A percentile compares a stretch with the other conserved stretches of the same genome.
Evolutionary conservation across 257 asterid species (phyloP).

Genomic region (Avicennia marina): DNA sequence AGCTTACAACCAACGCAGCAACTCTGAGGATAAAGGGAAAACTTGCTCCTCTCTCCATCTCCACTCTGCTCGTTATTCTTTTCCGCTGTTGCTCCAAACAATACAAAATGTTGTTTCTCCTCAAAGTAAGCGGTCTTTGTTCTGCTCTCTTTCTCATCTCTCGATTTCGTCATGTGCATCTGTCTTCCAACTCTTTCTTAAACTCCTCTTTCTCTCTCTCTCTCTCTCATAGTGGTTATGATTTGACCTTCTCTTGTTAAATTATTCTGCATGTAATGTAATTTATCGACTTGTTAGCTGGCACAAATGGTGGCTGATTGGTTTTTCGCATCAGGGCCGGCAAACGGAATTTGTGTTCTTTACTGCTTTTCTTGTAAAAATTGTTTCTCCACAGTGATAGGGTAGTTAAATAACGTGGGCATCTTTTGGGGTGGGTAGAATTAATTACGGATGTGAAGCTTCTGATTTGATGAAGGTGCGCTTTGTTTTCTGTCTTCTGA

Average conservation of each 20-base stretch:
- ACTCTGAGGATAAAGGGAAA: no score
- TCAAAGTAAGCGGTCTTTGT: conserved; percentile 31
- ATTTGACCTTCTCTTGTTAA: neutral
- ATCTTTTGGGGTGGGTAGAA: no score
- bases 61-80: no score
- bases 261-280: conserved; percentile 4
- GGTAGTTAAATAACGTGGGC: no score
- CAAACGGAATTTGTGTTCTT: no score
- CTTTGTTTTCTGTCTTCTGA: conserved; percentile 23
- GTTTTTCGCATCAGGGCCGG: neutral
- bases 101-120: conserved; percentile 19
- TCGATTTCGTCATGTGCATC: neutral
- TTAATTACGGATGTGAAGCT: no score
- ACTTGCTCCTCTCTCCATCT: no score
- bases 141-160: neutral
- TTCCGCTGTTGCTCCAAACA: conserved; percentile 13
- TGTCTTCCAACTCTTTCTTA: neutral
- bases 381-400: no score
- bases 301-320: neutral
- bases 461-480: neutral
- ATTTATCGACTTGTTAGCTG: neutral
- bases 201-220: no score
- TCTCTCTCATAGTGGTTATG: neutral
- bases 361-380: no score
- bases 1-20: no score